Evolutionary conservation across 1,284 basidiomycete species (phyloP).

Genomic region (Polyporus tsugae): DNA sequence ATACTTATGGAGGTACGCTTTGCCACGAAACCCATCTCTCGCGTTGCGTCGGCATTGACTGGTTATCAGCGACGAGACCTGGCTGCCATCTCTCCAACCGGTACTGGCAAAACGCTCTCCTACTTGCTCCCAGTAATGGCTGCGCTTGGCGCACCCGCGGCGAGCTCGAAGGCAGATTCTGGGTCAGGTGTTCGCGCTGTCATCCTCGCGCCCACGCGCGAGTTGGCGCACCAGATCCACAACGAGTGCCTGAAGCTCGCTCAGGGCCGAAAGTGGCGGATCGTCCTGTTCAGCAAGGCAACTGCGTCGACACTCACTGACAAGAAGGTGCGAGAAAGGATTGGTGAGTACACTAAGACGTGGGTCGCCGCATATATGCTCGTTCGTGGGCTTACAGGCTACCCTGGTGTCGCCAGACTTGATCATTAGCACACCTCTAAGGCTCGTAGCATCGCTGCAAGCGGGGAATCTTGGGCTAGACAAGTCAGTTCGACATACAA

Average conservation of each 20-base stretch:
- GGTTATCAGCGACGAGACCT: slow-evolving; percentile 70
- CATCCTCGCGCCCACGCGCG: slow-evolving; percentile 92
- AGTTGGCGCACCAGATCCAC: slow-evolving; percentile 96
- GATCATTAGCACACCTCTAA: slow-evolving; percentile 83
- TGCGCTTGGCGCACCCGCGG: slow-evolving; percentile 66
- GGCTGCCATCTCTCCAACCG: slow-evolving; percentile 92
- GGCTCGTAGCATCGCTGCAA: slow-evolving; percentile 79
- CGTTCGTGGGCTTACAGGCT: not conserved
- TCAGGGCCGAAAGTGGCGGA: slow-evolving; percentile 84
- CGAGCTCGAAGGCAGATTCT: slow-evolving; percentile 53
- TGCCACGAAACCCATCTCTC: not conserved
- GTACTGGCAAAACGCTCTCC: slow-evolving; percentile 93
- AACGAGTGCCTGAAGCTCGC: slow-evolving; percentile 90
- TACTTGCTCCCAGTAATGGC: slow-evolving; percentile 88
- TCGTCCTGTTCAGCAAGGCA: slow-evolving; percentile 87
- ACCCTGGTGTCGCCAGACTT: slow-evolving; percentile 59
- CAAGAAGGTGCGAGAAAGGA: slow-evolving; percentile 73
- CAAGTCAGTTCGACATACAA: slow-evolving; percentile 60
- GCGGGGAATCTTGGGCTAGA: slow-evolving; percentile 70
- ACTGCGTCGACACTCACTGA: slow-evolving; percentile 78
- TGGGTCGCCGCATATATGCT: not conserved
- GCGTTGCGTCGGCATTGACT: slow-evolving; percentile 36
- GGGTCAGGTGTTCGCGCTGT: slow-evolving; percentile 79
- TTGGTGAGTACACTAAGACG: slow-evolving; percentile 58
- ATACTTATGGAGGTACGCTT: slow-evolving; percentile 71